Evolutionary conservation across 768 basidiomycete genomes (phyloP).

Genomic region (Lactarius tabidus): DNA sequence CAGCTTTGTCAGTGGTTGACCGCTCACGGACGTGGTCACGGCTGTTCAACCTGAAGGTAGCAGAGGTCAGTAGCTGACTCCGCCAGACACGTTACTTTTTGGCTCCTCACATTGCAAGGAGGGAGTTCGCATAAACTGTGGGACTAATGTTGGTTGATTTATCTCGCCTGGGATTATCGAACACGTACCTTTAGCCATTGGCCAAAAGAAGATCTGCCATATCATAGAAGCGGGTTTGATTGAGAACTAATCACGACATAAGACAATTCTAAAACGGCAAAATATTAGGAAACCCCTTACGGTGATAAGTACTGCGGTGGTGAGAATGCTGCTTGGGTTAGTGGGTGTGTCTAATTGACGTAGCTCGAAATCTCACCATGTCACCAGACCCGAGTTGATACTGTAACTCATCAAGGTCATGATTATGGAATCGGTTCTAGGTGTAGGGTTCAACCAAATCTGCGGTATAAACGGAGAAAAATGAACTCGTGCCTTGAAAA

Average conservation of each 20-base stretch:
- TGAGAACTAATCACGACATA: constrained; percentile 18
- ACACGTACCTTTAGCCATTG: constrained; percentile 46
- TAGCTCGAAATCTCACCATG: constrained; percentile 24
- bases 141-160: not conserved
- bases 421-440: constrained; percentile 30
- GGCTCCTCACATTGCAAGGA: constrained; percentile 45
- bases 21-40: constrained; percentile 5
- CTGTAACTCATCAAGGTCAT: constrained; percentile 30
- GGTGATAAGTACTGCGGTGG: constrained; percentile 21
- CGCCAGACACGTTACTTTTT: not conserved
- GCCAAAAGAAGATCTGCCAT: constrained; percentile 50
- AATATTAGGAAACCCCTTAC: constrained; percentile 8
- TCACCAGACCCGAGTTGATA: constrained; percentile 30
- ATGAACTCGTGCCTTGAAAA: constrained; percentile 37
- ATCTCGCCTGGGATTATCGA: not conserved
- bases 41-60: constrained; percentile 13
- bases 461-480: not conserved
- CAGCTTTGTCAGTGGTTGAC: not conserved
- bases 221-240: constrained; percentile 44
- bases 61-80: not conserved
- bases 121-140: constrained; percentile 49
- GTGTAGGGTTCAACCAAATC: not conserved
- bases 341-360: not conserved
- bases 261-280: not conserved
- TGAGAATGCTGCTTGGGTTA: constrained; percentile 24